Evolutionary conservation across 345 rosid genomes (phyloP).

Genomic region (Moricandia arvensis): DNA sequence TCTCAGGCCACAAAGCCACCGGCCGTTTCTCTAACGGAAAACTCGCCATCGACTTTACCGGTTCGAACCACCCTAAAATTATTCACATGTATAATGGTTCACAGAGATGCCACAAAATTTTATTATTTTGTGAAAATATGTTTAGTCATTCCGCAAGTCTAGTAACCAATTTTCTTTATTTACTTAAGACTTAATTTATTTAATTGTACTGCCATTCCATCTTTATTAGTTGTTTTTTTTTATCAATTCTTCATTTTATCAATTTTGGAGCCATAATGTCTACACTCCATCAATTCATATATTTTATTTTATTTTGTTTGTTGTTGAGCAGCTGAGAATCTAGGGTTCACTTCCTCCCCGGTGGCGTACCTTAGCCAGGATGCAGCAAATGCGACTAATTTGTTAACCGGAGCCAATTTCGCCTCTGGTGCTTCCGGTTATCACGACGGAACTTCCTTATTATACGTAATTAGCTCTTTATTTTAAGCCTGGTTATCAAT

Average conservation of each 20-base stretch:
- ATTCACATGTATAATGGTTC: not conserved
- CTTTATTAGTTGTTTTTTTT: not conserved
- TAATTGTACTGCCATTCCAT: not conserved
- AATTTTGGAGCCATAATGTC: not conserved
- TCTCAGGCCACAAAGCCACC: conserved; percentile 56
- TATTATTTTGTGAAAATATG: not conserved
- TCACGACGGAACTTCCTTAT: conserved; percentile 58
- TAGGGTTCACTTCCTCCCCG: conserved; percentile 81
- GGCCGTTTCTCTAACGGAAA: conserved; percentile 70
- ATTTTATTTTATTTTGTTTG: not conserved
- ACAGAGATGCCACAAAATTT: not conserved
- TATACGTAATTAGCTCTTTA: conserved; percentile 50
- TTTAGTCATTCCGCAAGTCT: not conserved
- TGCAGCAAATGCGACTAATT: conserved; percentile 50
- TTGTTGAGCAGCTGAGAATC: conserved; percentile 61
- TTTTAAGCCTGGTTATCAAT: not conserved
- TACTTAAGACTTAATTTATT: not conserved
- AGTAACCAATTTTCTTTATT: not conserved
- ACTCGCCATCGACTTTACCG: conserved; percentile 43
- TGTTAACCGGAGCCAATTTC: conserved; percentile 78
- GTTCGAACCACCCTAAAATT: conserved; percentile 35
- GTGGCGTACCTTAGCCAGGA: conserved; percentile 62
- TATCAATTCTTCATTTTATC: not conserved
- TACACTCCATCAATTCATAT: not conserved
- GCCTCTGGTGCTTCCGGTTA: conserved; percentile 90